These are phyloP conservation scores for Trichoderma citrinoviride DNA, from an alignment of 2,329 filamentous ascomycete genomes.

Conservation along the genomic window DNA sequence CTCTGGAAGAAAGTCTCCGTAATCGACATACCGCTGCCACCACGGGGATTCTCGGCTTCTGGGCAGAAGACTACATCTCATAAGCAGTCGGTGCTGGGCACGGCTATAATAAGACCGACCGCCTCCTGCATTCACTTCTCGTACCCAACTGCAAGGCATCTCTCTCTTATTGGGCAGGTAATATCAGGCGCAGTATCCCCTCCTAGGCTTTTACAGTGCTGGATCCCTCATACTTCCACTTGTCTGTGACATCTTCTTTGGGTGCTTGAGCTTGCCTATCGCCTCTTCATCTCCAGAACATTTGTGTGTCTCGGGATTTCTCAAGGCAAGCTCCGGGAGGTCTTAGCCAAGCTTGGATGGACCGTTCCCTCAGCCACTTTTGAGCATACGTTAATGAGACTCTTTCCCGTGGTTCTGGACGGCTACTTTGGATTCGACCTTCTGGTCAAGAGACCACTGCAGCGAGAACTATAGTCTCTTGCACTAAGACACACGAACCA, in stretches of 20 bases:
- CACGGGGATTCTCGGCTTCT: too few species aligned
- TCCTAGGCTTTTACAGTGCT: not conserved
- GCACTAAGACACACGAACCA: not conserved
- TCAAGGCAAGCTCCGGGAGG: not conserved
- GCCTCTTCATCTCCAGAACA: not conserved
- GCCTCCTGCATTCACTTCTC: too few species aligned
- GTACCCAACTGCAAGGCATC: too few species aligned
- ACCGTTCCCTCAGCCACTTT: not conserved
- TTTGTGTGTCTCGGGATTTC: not conserved
- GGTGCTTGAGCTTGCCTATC: not conserved
- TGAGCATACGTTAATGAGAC: constrained; percentile 1
- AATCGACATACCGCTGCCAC: too few species aligned
- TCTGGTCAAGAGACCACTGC: not conserved
- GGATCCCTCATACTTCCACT: not conserved
- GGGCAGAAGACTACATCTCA: too few species aligned
- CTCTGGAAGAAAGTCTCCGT: too few species aligned
- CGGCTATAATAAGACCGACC: too few species aligned
- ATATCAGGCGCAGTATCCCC: too few species aligned
- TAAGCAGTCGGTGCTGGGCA: too few species aligned
- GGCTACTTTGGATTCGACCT: not conserved
- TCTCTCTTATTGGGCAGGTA: too few species aligned
- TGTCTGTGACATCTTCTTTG: not conserved
- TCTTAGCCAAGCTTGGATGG: not conserved
- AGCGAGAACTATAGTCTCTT: not conserved
- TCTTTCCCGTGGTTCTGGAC: not conserved